A percentile compares a stretch with the other conserved stretches of the same genome.
Conservation (phyloP, 176 grass and related monocot genomes). For the Coix lacrymajobi region DNA sequence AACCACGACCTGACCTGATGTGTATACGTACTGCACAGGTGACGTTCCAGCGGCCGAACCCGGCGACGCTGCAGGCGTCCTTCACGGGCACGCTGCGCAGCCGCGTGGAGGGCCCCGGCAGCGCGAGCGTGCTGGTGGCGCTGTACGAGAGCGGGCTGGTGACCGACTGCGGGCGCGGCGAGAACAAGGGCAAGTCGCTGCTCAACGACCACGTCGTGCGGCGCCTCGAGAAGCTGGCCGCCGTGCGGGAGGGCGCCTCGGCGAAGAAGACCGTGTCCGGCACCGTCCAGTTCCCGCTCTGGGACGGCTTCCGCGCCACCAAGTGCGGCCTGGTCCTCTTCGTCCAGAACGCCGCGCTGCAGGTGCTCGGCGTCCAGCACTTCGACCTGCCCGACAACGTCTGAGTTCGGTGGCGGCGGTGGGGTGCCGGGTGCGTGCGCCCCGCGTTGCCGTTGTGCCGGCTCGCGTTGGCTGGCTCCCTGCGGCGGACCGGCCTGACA, state of each 20-base stretch:
- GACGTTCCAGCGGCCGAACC: slow-evolving; percentile 50
- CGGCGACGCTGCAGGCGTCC: slow-evolving; percentile 62
- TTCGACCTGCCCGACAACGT: slow-evolving; percentile 63
- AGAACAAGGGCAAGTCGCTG: slow-evolving; percentile 77
- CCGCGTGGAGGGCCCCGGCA: slow-evolving; percentile 41
- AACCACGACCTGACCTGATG: background rate
- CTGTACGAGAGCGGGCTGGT: slow-evolving; percentile 83
- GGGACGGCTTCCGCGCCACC: slow-evolving; percentile 69
- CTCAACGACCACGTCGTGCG: slow-evolving; percentile 88
- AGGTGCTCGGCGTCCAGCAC: slow-evolving; percentile 79
- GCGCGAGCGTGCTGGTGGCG: slow-evolving; percentile 70
- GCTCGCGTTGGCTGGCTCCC: background rate
- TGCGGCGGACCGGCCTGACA: background rate
- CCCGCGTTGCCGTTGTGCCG: background rate
- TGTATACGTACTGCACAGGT: slow-evolving; percentile 18
- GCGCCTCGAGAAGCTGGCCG: slow-evolving; percentile 67
- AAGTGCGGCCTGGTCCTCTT: slow-evolving; percentile 79
- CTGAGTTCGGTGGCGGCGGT: background rate
- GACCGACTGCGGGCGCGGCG: slow-evolving; percentile 68
- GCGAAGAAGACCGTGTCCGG: slow-evolving; percentile 67
- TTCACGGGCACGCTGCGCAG: slow-evolving; percentile 57
- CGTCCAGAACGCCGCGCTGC: slow-evolving; percentile 69
- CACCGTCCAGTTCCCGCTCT: slow-evolving; percentile 59
- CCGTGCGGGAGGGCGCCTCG: slow-evolving; percentile 47
- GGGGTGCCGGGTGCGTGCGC: background rate